Evolutionary conservation across 1,284 basidiomycete species (phyloP).

Genomic region (Cryptococcus deneoformans): DNA sequence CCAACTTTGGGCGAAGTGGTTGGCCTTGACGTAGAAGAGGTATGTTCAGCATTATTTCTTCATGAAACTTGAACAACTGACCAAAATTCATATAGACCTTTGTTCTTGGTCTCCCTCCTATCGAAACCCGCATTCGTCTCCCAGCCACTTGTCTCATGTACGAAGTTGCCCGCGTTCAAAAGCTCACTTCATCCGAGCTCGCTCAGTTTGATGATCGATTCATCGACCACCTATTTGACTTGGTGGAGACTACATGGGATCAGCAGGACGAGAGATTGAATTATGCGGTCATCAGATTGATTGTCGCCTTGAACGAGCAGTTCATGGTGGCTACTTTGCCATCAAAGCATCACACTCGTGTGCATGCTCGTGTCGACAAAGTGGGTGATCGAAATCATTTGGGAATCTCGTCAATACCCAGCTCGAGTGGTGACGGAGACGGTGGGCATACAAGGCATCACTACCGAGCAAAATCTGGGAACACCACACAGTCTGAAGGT

Average conservation of each 20-base stretch:
- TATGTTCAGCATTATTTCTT: conserved; percentile 12
- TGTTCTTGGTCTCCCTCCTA: conserved; percentile 54
- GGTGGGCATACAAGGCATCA: conserved; percentile 20
- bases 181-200: conserved; percentile 68
- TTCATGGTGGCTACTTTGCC: conserved; percentile 79
- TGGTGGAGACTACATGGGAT: conserved; percentile 87
- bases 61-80: background rate
- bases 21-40: conserved; percentile 45
- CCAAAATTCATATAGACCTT: conserved; percentile 22
- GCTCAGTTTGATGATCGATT: conserved; percentile 73
- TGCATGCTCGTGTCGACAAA: too few relatives aligned
- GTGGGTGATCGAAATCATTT: background rate
- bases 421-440: background rate
- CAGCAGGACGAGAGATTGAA: conserved; percentile 90
- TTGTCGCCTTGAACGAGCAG: conserved; percentile 95
- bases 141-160: conserved; percentile 76
- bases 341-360: conserved; percentile 7
- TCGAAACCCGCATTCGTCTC: conserved; percentile 72
- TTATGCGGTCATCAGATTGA: conserved; percentile 88
- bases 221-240: conserved; percentile 85
- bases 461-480: conserved; percentile 22
- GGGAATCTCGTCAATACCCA: background rate
- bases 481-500: conserved; percentile 5
- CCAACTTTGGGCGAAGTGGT: conserved; percentile 65
- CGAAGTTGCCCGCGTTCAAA: conserved; percentile 87